Base-by-base conservation (phyloP, 768 basidiomycete species). In the Podaxis sp. region DNA sequence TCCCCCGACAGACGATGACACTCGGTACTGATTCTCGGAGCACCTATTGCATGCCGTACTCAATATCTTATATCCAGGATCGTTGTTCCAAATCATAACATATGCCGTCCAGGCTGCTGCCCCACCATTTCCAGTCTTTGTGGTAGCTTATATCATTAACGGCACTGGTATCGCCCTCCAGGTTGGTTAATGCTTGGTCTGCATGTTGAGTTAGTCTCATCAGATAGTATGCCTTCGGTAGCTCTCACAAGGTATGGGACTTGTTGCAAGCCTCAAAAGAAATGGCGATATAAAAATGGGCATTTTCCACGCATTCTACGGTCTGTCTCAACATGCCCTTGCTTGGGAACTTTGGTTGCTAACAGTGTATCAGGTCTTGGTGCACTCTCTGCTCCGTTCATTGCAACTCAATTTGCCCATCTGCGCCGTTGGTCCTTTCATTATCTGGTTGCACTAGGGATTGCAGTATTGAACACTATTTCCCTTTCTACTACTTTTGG, bases 351-450 rank as follows among this genome's bases (percentile, higher is more conserved):
- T 16, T 40, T 77, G 54, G 21, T 28, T 23, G 57, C 28, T 37
- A n/a, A 25, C 36, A 42, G 13, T 36, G 18, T 53, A 40, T 4
- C 42, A 90, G 88, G 89, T 18, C 73, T 80, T 0, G 89, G 89
- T 2, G 89, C 89, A 3, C 74, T 90, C 9, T 76, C 76, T 6
- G 71, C 92, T 0, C 93, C 93, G 1, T 79, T 95, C n/a, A 84
- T 88, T 0, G 82, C 93, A 0, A 95, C 94, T 0, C 89, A 92
- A 59, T 94, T 95, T 64, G 78, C 89, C 0, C 82, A 84, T 56
- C 66, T 82, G 32, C 70, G 63, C 0, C 79, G 74, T 37, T 94
- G 92, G 93, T 89, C 86, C 1, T 88, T 89, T 68, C 88, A 93
- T 69, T 95, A 86, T 67, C 77, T 93, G 5, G 74, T 74, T 0